Base-by-base conservation (phyloP, 495 filamentous ascomycete species). In the Elasticomyces elasticus region DNA sequence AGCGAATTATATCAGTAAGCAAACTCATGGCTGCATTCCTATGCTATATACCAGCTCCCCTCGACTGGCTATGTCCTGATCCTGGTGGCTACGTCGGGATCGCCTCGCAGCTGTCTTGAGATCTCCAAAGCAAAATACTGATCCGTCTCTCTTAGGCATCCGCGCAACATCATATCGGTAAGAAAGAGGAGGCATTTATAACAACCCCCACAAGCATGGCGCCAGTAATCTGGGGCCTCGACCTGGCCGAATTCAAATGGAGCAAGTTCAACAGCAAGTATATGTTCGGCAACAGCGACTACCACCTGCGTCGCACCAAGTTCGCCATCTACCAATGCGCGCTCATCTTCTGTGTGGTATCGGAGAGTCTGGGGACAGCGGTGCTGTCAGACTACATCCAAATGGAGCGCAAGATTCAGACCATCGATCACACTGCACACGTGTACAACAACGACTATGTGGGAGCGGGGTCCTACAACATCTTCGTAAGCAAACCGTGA, bases 291-390 rank as follows among this genome's bases (percentile, higher is more conserved):
- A 74, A 70, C 44, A 65, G 62, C 15, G 64, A 66, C 5, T 76
- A 74, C 59, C 74, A 77, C 52, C 64, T 75, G 0, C 71, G 75
- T 13, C 66, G 72, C 22, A 73, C 73, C 10, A 77, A 75, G 60
- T 75, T 78, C 66, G 71, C 75, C 54, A 71, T 78, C 48, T 78
- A 78, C 46, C 75, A 77, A 56, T 58, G 70, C 35, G 74, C 75
- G 49, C 72, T 76, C 71, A 74, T 78, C 47, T 68, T 72, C 48
- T 75, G 72, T 59, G 75, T 78, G 6, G 69, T 72, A 41, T 76
- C 73, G 3, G 75, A 77, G 58, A 71, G 70, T 0, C 62, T 74
- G 5, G 74, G 74, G 13, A 76, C 75, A 3, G 73, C 69, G 3
- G 74, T 70, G 13, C 60, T 78, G 33, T 73, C 73, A 74, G 75